phyloP scores from a whole-genome alignment of 1,284 basidiomycete genomes.

The Pyrrhoderma noxium region DNA sequence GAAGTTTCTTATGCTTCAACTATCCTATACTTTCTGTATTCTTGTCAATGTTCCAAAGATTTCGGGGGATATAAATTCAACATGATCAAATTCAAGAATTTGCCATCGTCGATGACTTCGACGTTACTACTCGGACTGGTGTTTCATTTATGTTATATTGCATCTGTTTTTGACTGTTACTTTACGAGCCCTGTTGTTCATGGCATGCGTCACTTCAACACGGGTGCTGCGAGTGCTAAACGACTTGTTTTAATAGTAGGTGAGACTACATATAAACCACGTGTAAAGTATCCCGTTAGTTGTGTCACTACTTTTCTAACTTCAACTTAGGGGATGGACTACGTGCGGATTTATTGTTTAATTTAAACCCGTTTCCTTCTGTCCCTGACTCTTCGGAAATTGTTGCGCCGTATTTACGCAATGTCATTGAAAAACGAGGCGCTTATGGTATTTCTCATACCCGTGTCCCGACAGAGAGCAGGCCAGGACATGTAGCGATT shows the following conservation, averaged over 20 bases:
- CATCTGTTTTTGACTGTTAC: slow-evolving; percentile 84
- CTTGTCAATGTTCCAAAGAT: too few species aligned
- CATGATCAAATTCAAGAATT: too few species aligned
- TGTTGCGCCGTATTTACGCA: slow-evolving; percentile 74
- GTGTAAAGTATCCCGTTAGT: too few species aligned
- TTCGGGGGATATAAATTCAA: too few species aligned
- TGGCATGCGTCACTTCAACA: slow-evolving; percentile 57
- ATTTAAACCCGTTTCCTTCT: slow-evolving; percentile 50
- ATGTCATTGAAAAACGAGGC: slow-evolving; percentile 58
- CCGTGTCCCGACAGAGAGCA: slow-evolving; percentile 80
- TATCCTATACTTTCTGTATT: too few species aligned
- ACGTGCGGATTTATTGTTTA: slow-evolving; percentile 76
- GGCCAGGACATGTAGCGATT: slow-evolving; percentile 85
- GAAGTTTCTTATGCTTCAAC: too few species aligned
- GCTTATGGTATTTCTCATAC: slow-evolving; percentile 85
- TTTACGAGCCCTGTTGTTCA: slow-evolving; percentile 75
- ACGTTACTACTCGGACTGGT: slow-evolving; percentile 60
- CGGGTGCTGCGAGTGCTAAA: slow-evolving; percentile 47
- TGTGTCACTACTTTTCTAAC: background rate
- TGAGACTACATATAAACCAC: slow-evolving; percentile 25
- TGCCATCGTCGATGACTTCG: slow-evolving; percentile 3
- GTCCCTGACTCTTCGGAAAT: slow-evolving; percentile 44
- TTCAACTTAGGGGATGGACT: slow-evolving; percentile 62
- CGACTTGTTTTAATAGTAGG: slow-evolving; percentile 79
- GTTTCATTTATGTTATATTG: slow-evolving; percentile 70